Conservation (phyloP, 768 basidiomycete genomes). For the Rubroboletus satanas region DNA sequence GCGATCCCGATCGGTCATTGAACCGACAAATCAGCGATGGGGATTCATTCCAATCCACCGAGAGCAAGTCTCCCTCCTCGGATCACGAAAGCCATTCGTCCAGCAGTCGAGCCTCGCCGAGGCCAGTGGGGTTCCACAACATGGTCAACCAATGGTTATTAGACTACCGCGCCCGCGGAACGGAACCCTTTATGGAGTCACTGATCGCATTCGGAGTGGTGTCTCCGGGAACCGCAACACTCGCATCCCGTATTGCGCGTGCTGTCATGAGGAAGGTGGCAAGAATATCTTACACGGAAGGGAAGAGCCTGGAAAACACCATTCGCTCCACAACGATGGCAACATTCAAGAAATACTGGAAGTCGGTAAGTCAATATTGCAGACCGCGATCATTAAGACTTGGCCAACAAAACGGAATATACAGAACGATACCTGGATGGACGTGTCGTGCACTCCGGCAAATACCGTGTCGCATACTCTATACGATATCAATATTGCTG, state of each 20-base stretch:
- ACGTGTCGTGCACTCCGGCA: background rate
- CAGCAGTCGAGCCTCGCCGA: background rate
- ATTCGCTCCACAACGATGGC: slow-evolving; percentile 14
- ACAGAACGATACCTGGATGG: slow-evolving; percentile 16
- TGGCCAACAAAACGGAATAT: background rate
- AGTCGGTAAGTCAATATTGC: slow-evolving; percentile 8
- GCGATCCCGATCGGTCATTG: background rate
- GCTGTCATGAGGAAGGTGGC: slow-evolving; percentile 4
- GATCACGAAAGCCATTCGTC: slow-evolving; percentile 13
- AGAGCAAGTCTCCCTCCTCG: slow-evolving; percentile 3
- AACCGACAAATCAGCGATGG: background rate
- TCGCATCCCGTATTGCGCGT: slow-evolving; percentile 18
- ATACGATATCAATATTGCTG: slow-evolving; percentile 28
- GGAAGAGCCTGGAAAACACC: slow-evolving; percentile 5
- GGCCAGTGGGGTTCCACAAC: slow-evolving; percentile 10
- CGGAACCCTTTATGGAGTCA: slow-evolving; percentile 13
- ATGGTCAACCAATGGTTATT: slow-evolving; percentile 17
- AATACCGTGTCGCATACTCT: slow-evolving; percentile 10
- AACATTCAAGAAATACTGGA: slow-evolving; percentile 17
- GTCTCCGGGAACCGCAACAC: slow-evolving; percentile 8
- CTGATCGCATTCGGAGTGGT: slow-evolving; percentile 12
- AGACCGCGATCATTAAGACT: background rate
- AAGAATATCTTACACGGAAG: slow-evolving; percentile 9
- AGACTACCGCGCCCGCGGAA: slow-evolving; percentile 21
- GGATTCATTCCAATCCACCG: background rate